These are phyloP conservation scores for Neonectria neomacrospora DNA, from an alignment of 2,329 filamentous ascomycete genomes.

Conservation along the genomic window DNA sequence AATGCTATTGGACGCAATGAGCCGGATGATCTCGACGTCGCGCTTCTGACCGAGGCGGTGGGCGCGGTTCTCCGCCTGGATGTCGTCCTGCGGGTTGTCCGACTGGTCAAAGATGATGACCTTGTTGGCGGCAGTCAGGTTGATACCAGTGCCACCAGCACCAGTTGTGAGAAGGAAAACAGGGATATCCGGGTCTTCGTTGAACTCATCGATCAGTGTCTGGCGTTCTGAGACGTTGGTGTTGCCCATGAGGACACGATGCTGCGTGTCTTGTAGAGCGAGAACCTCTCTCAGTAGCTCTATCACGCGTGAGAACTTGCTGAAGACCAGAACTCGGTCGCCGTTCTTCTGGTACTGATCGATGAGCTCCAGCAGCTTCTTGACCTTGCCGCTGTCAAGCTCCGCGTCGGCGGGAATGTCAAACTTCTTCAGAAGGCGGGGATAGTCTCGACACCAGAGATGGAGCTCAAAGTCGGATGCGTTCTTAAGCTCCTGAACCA, in stretches of 20 bases:
- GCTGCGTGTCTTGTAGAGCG: constrained; percentile 75
- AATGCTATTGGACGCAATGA: constrained; percentile 84
- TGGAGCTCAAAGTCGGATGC: constrained; percentile 74
- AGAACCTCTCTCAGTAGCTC: constrained; percentile 90
- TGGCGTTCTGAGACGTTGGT: constrained; percentile 88
- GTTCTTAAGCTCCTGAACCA: constrained; percentile 66
- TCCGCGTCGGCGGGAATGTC: constrained; percentile 65
- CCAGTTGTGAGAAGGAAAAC: constrained; percentile 95
- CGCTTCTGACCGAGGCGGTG: constrained; percentile 93
- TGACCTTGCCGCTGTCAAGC: constrained; percentile 83
- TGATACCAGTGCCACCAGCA: constrained; percentile 96
- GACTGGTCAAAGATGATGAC: constrained; percentile 96
- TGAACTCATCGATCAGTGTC: constrained; percentile 88
- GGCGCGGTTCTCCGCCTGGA: constrained; percentile 97
- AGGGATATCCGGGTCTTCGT: constrained; percentile 78
- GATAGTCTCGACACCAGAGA: constrained; percentile 71
- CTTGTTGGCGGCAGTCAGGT: constrained; percentile 94
- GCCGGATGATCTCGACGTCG: constrained; percentile 88
- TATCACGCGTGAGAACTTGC: constrained; percentile 90
- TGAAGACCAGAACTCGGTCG: constrained; percentile 90
- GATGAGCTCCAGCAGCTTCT: constrained; percentile 80
- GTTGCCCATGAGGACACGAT: constrained; percentile 86
- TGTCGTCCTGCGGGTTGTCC: constrained; percentile 98
- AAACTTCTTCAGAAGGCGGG: constrained; percentile 60
- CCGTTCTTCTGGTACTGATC: constrained; percentile 79